Evolutionary conservation across 2,329 filamentous ascomycete species (phyloP), one percentile per base, ranked within the genome.

Genomic region (Curvularia eragrostidis): DNA sequence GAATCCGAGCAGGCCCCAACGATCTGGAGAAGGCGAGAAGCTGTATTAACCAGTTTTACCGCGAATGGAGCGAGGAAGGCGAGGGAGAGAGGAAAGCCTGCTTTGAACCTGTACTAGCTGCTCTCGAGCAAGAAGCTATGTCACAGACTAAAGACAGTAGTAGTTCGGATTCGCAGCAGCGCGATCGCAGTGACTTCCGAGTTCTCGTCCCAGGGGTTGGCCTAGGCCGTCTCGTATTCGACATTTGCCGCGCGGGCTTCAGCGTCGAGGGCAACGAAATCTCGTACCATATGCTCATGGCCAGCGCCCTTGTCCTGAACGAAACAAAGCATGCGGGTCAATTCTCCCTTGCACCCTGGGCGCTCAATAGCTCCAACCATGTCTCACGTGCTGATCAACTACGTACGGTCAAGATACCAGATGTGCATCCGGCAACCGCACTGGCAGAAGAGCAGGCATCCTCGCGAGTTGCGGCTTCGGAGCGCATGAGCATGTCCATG

Each of bases 241-340:
- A 99, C 43, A 82, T 98, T 13, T 92, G 89, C 72, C 80, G 80
- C 26, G 81, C 80, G 1, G 93, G 95, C 10, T 96, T 88, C 75
- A 80, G 85, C 10, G 85, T 87, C 0, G 93, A 97, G 75, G 94
- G 94, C 26, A 98, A 97, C 72, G 81, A 99, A 78, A 96, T 98
- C 61, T 97, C 93, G 2, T 98, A 96, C 72, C 95, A 99, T 75
- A 92, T 97, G 75, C 85, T 99, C n/a, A 83, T 98, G 56, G 92
- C 92, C 1, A 96, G 91, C 56, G 85, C 85, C 61, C 86, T 91
- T 72, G 85, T 93, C 15, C 84, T 93, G 47, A 93, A 94, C 75
- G 83, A 82, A 67, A 91, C 88, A 4, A 68, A 80, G 0, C 72
- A 75, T 1, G 84, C 84, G 0, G 83, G 83, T 15, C 83, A 90